Base-by-base conservation (phyloP, 129 eudicot species). In the Saussurea involucrata region DNA sequence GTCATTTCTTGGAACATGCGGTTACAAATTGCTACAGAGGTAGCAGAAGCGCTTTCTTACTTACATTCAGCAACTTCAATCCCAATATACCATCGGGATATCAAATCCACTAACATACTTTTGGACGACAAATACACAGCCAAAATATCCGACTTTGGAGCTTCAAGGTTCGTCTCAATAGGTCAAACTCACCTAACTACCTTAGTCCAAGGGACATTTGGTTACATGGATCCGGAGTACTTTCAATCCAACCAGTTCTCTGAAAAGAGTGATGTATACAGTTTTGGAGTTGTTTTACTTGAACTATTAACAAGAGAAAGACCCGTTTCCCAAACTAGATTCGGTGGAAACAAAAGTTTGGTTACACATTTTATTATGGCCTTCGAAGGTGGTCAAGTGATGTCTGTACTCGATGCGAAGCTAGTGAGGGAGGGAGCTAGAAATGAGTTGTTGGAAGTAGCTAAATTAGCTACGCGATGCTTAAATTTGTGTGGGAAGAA, bases 171-270 rank as follows among this genome's bases (percentile, higher is more conserved):
- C 10, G 81, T 84, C 18, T 65, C 87, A 12, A 75, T 84, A 8
- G 70, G 71, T 21, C 83, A 79, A 70, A 84, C 87, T 69, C 87
- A 79, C 70, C 13, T 84, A 46, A 84, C 84, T 18, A 79, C 87
- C 63, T 42, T 74, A 46, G 87, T 83, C 53, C 69, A 83, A 78
- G 87, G 87, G 49, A 83, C 87, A 20, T 21, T 84, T 63, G 87
- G 87, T 12, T 84, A 84, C 58, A n/a, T 84, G 6, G 87, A 84
- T 75, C 87, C 84, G 6, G 87, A 84, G 63, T 84, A 84, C 68
- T 84, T 84, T 28, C 84, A 84, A 20, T 74, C 87, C 2, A 74
- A 78, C 24, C 84, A 81, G 12, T 58, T 81, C 42, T 74, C 84
- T 17, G 84, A 81, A 40, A 81, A 81, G 63, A 78, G 87, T 36